Conservation (phyloP, 768 basidiomycete genomes). For the Symmetrospora coprosmae region DNA sequence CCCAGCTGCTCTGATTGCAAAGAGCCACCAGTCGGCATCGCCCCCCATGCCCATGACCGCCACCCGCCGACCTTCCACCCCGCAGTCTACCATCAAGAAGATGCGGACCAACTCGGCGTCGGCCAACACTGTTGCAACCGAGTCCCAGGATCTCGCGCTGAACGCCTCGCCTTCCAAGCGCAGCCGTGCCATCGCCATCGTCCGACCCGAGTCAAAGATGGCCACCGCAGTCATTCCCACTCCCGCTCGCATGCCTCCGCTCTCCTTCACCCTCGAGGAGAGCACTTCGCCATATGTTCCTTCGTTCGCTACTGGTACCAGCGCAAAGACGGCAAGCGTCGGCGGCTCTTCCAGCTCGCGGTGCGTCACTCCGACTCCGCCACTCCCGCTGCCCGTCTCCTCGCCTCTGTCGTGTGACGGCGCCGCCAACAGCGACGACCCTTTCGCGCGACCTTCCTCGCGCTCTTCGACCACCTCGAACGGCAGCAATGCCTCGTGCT, state of each 20-base stretch:
- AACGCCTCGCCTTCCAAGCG: conserved; percentile 15
- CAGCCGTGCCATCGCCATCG: conserved; percentile 25
- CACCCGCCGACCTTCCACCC: not conserved
- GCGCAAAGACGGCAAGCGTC: not conserved
- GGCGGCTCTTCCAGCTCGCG: not conserved
- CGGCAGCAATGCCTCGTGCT: not conserved
- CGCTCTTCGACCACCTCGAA: not conserved
- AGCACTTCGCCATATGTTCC: conserved; percentile 14
- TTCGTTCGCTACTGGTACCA: conserved; percentile 1
- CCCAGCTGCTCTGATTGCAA: conserved; percentile 9
- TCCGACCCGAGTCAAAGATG: not conserved
- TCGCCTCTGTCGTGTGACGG: not conserved
- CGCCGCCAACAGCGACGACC: not conserved
- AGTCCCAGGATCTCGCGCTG: conserved; percentile 1
- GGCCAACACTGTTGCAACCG: not conserved
- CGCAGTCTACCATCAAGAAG: not conserved
- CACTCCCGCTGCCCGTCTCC: not conserved
- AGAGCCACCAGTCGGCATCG: too few relatives aligned
- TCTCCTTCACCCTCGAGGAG: conserved; percentile 8
- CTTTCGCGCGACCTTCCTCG: conserved; percentile 18
- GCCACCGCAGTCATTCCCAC: not conserved
- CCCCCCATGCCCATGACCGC: not conserved
- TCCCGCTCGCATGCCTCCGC: not conserved
- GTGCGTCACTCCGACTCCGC: conserved; percentile 9
- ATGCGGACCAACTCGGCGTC: not conserved